Evolutionary conservation across 116 monocot genomes (phyloP).

Genomic region (Dioscorea cayenensis): DNA sequence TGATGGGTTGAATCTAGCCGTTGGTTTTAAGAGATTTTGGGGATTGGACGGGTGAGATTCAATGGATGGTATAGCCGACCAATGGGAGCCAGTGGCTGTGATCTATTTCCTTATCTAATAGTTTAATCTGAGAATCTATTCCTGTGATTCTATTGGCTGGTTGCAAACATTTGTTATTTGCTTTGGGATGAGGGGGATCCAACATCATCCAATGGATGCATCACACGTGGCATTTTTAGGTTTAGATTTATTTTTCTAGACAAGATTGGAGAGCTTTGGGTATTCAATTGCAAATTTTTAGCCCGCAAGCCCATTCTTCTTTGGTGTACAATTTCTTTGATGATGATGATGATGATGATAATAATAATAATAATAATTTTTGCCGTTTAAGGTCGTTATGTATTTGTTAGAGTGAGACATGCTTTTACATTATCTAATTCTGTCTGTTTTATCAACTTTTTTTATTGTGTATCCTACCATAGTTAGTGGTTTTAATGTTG

Average conservation of each 20-base stretch:
- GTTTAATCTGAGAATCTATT: constrained; percentile 28
- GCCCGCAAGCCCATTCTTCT: too few relatives aligned
- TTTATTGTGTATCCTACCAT: too few relatives aligned
- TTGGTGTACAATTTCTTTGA: too few relatives aligned
- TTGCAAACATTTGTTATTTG: background rate
- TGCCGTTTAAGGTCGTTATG: too few relatives aligned
- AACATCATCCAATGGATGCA: background rate
- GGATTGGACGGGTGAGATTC: constrained; percentile 19
- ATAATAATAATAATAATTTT: too few relatives aligned
- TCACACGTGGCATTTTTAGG: background rate
- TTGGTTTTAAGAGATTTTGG: background rate
- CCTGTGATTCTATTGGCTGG: constrained; percentile 16
- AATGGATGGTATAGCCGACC: constrained; percentile 7
- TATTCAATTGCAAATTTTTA: too few relatives aligned
- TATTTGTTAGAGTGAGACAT: too few relatives aligned
- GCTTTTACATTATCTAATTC: too few relatives aligned
- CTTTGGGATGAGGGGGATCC: background rate
- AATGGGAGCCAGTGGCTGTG: constrained; percentile 32
- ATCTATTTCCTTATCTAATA: constrained; percentile 59
- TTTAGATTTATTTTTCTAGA: background rate
- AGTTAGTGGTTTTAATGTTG: too few relatives aligned
- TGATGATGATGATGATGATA: too few relatives aligned
- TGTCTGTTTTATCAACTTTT: too few relatives aligned
- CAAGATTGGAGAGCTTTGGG: too few relatives aligned
- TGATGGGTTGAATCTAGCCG: background rate